Evolutionary conservation across 257 asterid genomes (phyloP).

Genomic region (Striga asiatica): DNA sequence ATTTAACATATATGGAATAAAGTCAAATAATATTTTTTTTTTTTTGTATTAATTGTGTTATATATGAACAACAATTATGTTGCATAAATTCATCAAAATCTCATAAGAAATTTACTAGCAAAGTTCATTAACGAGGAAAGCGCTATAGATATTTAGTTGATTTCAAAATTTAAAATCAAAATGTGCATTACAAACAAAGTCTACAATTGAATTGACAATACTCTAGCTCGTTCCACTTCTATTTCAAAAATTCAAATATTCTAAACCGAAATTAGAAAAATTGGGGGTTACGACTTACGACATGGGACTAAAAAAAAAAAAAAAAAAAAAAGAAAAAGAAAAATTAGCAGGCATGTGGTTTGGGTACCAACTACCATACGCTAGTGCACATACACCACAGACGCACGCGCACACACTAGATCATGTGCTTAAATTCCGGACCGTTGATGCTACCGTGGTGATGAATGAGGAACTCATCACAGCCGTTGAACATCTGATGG

Average conservation of each 20-base stretch:
- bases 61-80: too few species aligned
- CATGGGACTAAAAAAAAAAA: neutral
- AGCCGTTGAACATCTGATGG: slow-evolving; percentile 51
- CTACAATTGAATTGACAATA: slow-evolving; percentile 32
- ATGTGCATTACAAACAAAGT: slow-evolving; percentile 28
- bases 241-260: slow-evolving; percentile 29
- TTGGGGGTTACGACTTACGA: slow-evolving; percentile 30
- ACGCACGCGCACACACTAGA: slow-evolving; percentile 26
- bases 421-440: slow-evolving; percentile 68
- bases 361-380: slow-evolving; percentile 19
- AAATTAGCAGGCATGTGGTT: slow-evolving; percentile 17
- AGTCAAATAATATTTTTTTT: too few species aligned
- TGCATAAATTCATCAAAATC: neutral
- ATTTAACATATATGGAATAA: too few species aligned
- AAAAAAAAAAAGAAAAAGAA: slow-evolving; percentile 9
- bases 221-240: slow-evolving; percentile 23
- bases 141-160: slow-evolving; percentile 8
- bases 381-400: neutral
- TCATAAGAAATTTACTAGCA: neutral
- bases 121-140: neutral
- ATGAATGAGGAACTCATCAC: slow-evolving; percentile 74
- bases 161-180: slow-evolving; percentile 24
- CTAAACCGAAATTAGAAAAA: slow-evolving; percentile 35
- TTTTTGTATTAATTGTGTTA: too few species aligned
- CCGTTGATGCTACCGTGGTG: slow-evolving; percentile 45